Percentiles rank a stretch among this genome's conserved stretches.
Conservation (phyloP, 2,329 filamentous ascomycete genomes). For the Westerdykella sp. region DNA sequence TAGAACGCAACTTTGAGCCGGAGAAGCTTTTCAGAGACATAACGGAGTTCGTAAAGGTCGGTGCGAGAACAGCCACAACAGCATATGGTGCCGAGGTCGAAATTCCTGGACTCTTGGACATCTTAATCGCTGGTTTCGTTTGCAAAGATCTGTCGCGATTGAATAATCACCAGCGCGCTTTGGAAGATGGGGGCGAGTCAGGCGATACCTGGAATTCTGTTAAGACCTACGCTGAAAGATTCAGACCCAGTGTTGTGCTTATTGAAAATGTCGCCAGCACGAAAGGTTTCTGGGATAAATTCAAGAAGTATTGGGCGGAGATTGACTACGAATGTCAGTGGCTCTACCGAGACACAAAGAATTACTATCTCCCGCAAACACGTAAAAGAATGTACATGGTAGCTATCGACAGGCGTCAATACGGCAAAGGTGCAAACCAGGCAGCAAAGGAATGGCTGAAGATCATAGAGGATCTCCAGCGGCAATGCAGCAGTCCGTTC, state of each 20-base stretch:
- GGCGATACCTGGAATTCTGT: constrained; percentile 59
- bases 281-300: constrained; percentile 53
- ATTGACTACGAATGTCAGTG: constrained; percentile 53
- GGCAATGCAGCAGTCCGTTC: constrained; percentile 56
- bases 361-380: constrained; percentile 69
- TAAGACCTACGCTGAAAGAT: constrained; percentile 50
- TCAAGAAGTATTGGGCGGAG: constrained; percentile 41
- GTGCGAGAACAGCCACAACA: constrained; percentile 53
- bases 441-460: constrained; percentile 38
- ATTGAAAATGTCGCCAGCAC: constrained; percentile 60
- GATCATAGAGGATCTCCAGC: constrained; percentile 45
- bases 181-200: constrained; percentile 57
- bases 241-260: constrained; percentile 58
- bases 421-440: constrained; percentile 8
- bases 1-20: constrained; percentile 42
- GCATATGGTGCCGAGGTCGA: constrained; percentile 56
- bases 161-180: constrained; percentile 51
- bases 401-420: constrained; percentile 33
- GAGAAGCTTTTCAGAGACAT: constrained; percentile 42
- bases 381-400: constrained; percentile 42
- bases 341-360: constrained; percentile 57
- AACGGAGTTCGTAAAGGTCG: constrained; percentile 38
- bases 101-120: constrained; percentile 55
- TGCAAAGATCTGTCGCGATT: constrained; percentile 69
- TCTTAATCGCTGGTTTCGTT: constrained; percentile 66